Conservation (phyloP, 257 asterid genomes). For the Echites panduratus region DNA sequence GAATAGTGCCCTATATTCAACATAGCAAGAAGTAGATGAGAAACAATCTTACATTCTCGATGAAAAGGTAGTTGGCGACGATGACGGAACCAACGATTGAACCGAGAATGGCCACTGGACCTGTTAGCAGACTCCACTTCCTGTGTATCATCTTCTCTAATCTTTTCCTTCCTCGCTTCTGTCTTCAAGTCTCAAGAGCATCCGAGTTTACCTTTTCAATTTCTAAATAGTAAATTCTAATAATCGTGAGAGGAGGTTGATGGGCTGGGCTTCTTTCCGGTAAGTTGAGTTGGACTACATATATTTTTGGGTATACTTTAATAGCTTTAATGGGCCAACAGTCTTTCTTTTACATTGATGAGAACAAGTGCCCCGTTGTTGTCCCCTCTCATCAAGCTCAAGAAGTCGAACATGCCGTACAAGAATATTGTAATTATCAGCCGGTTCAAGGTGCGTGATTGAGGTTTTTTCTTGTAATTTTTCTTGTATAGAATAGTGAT, state of each 20-base stretch:
- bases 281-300: neutral
- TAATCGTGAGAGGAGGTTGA: neutral
- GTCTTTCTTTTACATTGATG: too few relatives aligned
- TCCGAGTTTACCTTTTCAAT: neutral
- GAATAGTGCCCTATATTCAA: neutral
- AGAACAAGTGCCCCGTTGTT: too few relatives aligned
- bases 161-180: neutral
- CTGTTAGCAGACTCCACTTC: constrained; percentile 78
- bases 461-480: too few relatives aligned
- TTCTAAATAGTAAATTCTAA: neutral
- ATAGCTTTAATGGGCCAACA: too few relatives aligned
- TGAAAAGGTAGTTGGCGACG: constrained; percentile 54
- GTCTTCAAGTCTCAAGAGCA: constrained; percentile 4
- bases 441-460: too few relatives aligned
- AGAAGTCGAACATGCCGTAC: too few relatives aligned
- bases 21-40: neutral
- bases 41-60: constrained; percentile 41
- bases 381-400: too few relatives aligned
- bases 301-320: too few relatives aligned
- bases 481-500: too few relatives aligned
- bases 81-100: constrained; percentile 58
- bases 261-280: constrained; percentile 7
- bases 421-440: too few relatives aligned
- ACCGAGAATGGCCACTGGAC: constrained; percentile 50
- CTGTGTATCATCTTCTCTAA: constrained; percentile 51